phyloP scores from a whole-genome alignment of 176 grass and related monocot genomes.

The Triticum dicoccoides region DNA sequence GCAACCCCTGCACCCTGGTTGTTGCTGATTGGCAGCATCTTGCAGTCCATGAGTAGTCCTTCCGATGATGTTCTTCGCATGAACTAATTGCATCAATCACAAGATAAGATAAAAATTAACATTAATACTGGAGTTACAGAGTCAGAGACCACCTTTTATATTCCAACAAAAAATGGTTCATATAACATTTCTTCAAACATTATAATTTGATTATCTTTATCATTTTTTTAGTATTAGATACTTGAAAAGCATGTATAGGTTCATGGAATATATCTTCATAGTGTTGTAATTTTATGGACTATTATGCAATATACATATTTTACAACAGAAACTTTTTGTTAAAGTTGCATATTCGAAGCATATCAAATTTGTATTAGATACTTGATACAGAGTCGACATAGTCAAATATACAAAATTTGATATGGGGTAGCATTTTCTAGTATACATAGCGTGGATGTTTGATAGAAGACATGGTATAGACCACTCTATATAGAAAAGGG shows the following conservation, averaged over 20 bases:
- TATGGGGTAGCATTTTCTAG: too few species aligned
- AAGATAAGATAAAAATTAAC: not conserved
- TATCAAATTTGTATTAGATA: not conserved
- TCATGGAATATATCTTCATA: not conserved
- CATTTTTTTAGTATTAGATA: not conserved
- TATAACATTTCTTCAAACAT: not conserved
- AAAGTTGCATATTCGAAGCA: not conserved
- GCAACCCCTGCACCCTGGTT: not conserved
- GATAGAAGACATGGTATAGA: not conserved
- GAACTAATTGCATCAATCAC: slow-evolving; percentile 9
- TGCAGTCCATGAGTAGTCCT: slow-evolving; percentile 34
- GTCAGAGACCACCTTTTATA: not conserved
- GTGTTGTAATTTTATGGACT: not conserved
- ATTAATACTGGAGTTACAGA: not conserved
- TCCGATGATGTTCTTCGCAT: slow-evolving; percentile 21
- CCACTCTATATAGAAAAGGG: too few species aligned
- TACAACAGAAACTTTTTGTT: not conserved
- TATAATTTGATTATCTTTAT: not conserved
- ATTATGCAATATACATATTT: not conserved
- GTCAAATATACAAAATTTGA: too few species aligned
- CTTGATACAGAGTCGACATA: too few species aligned
- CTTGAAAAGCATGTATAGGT: too few species aligned
- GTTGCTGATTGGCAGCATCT: slow-evolving; percentile 9
- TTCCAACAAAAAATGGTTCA: not conserved
- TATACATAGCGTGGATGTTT: too few species aligned